phyloP scores from a whole-genome alignment of 768 basidiomycete genomes.

The Lactarius indigo region DNA sequence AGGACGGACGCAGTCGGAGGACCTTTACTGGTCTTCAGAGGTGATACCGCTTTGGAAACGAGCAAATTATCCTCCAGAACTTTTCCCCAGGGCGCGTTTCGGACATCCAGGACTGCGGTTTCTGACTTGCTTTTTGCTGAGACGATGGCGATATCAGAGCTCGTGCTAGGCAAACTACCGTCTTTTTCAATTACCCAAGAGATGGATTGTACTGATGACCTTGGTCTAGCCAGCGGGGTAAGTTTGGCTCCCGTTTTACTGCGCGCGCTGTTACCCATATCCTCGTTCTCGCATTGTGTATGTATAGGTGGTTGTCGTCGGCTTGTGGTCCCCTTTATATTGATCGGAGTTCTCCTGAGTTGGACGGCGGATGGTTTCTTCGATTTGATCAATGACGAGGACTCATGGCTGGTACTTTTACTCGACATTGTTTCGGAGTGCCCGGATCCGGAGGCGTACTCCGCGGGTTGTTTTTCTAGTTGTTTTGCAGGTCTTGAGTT shows the following conservation, averaged over 20 bases:
- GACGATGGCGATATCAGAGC: constrained; percentile 14
- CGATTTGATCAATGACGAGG: background rate
- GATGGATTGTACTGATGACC: constrained; percentile 34
- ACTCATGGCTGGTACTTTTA: background rate
- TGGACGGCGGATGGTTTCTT: background rate
- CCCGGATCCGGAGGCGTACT: background rate
- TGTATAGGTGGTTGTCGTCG: background rate
- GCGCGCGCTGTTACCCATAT: background rate
- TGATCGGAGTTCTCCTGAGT: constrained; percentile 1
- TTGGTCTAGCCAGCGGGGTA: background rate
- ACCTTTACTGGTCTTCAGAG: background rate
- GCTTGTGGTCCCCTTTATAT: background rate
- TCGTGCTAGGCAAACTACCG: constrained; percentile 23
- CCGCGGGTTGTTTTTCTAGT: background rate
- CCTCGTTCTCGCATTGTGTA: background rate
- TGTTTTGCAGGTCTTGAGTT: constrained; percentile 17
- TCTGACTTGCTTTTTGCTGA: constrained; percentile 18
- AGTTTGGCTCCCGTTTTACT: background rate
- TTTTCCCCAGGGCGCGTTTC: constrained; percentile 30
- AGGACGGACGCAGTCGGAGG: background rate
- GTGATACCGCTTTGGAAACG: background rate
- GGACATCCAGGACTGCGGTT: constrained; percentile 40
- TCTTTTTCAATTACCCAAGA: constrained; percentile 57
- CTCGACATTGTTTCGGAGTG: background rate
- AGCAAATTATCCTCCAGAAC: background rate